These are phyloP conservation scores for Misopates orontium DNA, from an alignment of 257 asterid species.

Conservation along the genomic window DNA sequence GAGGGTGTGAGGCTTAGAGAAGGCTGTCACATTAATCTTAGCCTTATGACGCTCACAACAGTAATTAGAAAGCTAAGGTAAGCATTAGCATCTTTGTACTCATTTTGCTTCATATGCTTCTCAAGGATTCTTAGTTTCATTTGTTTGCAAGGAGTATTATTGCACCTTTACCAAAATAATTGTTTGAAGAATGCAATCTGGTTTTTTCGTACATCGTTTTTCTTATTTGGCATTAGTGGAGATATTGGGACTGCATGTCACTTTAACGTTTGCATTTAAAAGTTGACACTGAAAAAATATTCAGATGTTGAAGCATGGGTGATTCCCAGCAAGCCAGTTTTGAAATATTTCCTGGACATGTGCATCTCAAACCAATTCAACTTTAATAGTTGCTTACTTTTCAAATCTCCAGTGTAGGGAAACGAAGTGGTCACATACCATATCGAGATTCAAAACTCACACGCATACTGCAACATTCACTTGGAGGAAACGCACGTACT, in stretches of 20 bases:
- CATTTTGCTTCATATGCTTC: no score
- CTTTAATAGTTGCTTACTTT: constrained; percentile 19
- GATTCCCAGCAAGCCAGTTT: not conserved
- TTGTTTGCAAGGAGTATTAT: no score
- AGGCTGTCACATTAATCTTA: constrained; percentile 96
- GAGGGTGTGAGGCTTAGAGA: constrained; percentile 93
- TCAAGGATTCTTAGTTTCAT: constrained; percentile 9
- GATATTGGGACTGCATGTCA: constrained; percentile 42
- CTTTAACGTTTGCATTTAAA: not conserved
- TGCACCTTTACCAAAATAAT: no score
- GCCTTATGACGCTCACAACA: constrained; percentile 95
- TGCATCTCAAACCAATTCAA: constrained; percentile 31
- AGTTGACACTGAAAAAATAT: not conserved
- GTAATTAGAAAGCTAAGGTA: constrained; percentile 93
- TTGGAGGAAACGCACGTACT: constrained; percentile 98
- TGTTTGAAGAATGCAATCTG: no score
- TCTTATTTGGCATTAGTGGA: no score
- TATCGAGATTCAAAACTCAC: constrained; percentile 95
- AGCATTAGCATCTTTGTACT: constrained; percentile 12
- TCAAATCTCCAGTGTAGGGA: constrained; percentile 61
- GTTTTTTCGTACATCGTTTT: no score
- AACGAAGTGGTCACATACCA: constrained; percentile 91
- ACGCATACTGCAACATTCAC: constrained; percentile 91
- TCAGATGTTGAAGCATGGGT: constrained; percentile 5
- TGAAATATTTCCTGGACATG: constrained; percentile 50